Conservation (phyloP, 306 rosid species). For the Biancaea sappan region DNA sequence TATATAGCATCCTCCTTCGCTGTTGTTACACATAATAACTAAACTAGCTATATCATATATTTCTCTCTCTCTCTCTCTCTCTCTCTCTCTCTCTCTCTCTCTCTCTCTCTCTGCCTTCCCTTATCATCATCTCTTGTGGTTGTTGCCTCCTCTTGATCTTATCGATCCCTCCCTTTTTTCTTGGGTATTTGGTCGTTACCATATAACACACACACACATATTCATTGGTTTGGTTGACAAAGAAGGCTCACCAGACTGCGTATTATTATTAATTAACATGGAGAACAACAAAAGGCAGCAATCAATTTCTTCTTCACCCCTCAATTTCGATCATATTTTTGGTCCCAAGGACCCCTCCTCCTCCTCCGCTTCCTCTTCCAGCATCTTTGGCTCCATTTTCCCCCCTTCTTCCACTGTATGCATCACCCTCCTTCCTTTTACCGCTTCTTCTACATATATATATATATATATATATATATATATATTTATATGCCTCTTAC, state of each 20-base stretch:
- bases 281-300: conserved; percentile 63
- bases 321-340: conserved; percentile 76
- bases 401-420: conserved; percentile 72
- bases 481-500: not conserved
- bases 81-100: conserved; percentile 20
- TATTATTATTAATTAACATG: no score
- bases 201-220: no score
- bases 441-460: not conserved
- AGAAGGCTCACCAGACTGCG: conserved; percentile 24
- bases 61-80: conserved; percentile 42
- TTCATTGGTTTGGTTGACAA: conserved; percentile 54
- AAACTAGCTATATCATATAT: no score
- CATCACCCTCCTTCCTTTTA: not conserved
- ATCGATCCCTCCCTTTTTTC: conserved; percentile 8
- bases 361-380: conserved; percentile 56
- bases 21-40: conserved; percentile 42
- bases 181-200: conserved; percentile 44
- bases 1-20: conserved; percentile 46
- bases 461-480: no score
- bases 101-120: conserved; percentile 1
- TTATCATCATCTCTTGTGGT: no score
- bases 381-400: conserved; percentile 71
- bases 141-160: no score
- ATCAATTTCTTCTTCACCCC: conserved; percentile 47
- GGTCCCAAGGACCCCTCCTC: conserved; percentile 70